Base-by-base conservation (phyloP, 768 basidiomycete genomes). In the Rhodotorula graminis region DNA sequence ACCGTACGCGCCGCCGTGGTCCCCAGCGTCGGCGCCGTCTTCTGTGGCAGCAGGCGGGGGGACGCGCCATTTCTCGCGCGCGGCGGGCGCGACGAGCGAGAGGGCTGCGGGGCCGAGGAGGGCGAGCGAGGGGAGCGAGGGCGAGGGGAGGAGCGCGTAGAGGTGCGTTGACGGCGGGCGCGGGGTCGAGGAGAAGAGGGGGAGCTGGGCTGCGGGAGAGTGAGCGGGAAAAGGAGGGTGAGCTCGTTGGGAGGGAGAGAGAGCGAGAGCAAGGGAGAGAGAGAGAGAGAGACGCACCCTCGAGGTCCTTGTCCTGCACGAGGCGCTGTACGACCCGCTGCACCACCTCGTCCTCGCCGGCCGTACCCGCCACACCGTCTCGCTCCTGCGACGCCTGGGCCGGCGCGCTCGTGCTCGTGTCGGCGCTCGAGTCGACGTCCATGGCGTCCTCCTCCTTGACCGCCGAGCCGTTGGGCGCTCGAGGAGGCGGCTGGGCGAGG, bases 131-230 rank as follows among this genome's bases (percentile, higher is more conserved):
- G 62, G 7, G 19, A 72, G 67, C 14, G 57, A 27, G 50, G 50
- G 56, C 15, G 42, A 10, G 25, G 71, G 71, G 21, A 66, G 42
- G 25, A 72, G 59, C 42, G 71, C 53, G 59, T 72, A 72, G 59
- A 72, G 27, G 44, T 72, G 71, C 10, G 37, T 37, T 6, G 66
- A 37, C 2, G 12, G 44, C 15, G 12, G 12, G 44, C 37, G 37
- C 37, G 66, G 66, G 3, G 66, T 1, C 5, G 66, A 66, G 40
- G 56, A 56, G 63, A 72, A 72, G 31, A 72, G 67, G 21, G 66
- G 29, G 44, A 7, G 25, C 11, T n/a, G 23, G 47, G 69, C 42
- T 65, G 61, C 49, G n/a, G 9, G 25, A 10, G 33, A 0, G 42
- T 25, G 47, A 52, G 40, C 25, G 47, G 1, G 12, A 44, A 42